Percentiles rank a stretch among this genome's conserved stretches.
phyloP scores from a whole-genome alignment of 257 asterid species.

The Lavandula angustifolia region DNA sequence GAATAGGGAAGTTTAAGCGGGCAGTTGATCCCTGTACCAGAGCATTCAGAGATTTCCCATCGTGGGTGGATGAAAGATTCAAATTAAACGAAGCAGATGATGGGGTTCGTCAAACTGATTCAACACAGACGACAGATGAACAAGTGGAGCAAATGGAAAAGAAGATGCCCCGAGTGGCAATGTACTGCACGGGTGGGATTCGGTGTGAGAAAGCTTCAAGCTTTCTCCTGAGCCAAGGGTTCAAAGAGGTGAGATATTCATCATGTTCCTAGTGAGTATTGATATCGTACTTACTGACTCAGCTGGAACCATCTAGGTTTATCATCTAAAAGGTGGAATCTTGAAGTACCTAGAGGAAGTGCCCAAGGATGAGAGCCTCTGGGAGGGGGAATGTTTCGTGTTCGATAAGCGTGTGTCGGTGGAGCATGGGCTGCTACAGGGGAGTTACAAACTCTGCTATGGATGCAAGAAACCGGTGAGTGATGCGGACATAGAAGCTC shows the following conservation, averaged over 20 bases:
- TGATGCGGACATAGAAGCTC: constrained; percentile 87
- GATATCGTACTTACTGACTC: neutral
- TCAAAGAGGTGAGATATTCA: constrained; percentile 65
- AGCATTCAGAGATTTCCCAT: constrained; percentile 88
- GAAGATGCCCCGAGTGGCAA: constrained; percentile 80
- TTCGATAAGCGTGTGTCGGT: constrained; percentile 95
- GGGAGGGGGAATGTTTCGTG: constrained; percentile 98
- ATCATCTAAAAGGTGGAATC: constrained; percentile 93
- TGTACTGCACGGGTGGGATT: constrained; percentile 99
- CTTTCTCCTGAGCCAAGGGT: constrained; percentile 83
- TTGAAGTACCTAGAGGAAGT: constrained; percentile 94
- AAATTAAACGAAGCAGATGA: constrained; percentile 41
- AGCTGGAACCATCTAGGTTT: constrained; percentile 58
- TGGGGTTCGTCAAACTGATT: constrained; percentile 33
- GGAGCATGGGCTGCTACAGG: constrained; percentile 85
- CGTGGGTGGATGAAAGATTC: constrained; percentile 77
- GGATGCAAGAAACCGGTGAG: constrained; percentile 95
- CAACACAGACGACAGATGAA: constrained; percentile 38
- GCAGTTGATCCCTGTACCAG: constrained; percentile 96
- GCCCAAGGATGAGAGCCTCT: constrained; percentile 71
- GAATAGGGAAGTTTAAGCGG: constrained; percentile 89
- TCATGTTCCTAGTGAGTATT: too few relatives aligned
- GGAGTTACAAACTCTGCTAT: constrained; percentile 85
- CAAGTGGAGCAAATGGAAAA: constrained; percentile 44
- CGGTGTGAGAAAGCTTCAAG: constrained; percentile 99